Percentiles rank a stretch among this genome's conserved stretches.
These are phyloP conservation scores for Calonectria pseudoreteaudii DNA, from an alignment of 2,329 filamentous ascomycete species.

Conservation along the genomic window DNA sequence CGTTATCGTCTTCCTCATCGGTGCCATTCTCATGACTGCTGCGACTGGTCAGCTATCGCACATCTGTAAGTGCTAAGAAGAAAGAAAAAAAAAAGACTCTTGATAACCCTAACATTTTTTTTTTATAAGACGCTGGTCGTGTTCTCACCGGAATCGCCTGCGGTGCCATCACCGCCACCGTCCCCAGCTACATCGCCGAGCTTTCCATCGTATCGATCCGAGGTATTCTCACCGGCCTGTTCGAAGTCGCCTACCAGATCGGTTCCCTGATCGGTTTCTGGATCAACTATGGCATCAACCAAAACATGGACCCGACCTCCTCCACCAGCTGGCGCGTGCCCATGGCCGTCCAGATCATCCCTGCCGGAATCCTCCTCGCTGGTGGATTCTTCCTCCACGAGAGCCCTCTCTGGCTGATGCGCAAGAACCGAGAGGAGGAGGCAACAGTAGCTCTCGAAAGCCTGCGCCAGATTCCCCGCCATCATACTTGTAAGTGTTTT, in stretches of 20 bases:
- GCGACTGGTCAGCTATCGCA: conserved; percentile 54
- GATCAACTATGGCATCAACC: conserved; percentile 59
- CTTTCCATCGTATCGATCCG: conserved; percentile 69
- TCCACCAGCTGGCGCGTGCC: conserved; percentile 60
- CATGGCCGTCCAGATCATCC: conserved; percentile 60
- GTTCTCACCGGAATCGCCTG: conserved; percentile 69
- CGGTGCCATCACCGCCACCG: conserved; percentile 67
- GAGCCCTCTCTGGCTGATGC: conserved; percentile 54
- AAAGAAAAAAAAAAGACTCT: background rate
- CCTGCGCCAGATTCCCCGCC: conserved; percentile 57
- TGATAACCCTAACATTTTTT: background rate
- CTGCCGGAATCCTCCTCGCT: conserved; percentile 55
- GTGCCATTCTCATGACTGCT: conserved; percentile 57
- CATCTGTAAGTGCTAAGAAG: conserved; percentile 50
- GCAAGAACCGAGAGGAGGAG: conserved; percentile 47
- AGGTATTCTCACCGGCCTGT: conserved; percentile 67
- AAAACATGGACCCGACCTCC: conserved; percentile 49
- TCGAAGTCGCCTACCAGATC: conserved; percentile 65
- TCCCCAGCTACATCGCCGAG: conserved; percentile 74
- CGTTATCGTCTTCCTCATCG: conserved; percentile 57
- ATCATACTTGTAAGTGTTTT: conserved; percentile 47
- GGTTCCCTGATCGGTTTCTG: conserved; percentile 65
- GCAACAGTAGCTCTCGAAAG: conserved; percentile 48
- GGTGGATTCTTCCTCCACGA: conserved; percentile 60
- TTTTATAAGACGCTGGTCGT: conserved; percentile 63